Evolutionary conservation across 495 filamentous ascomycete species (phyloP).

Genomic region (Annulohypoxylon moriforme): DNA sequence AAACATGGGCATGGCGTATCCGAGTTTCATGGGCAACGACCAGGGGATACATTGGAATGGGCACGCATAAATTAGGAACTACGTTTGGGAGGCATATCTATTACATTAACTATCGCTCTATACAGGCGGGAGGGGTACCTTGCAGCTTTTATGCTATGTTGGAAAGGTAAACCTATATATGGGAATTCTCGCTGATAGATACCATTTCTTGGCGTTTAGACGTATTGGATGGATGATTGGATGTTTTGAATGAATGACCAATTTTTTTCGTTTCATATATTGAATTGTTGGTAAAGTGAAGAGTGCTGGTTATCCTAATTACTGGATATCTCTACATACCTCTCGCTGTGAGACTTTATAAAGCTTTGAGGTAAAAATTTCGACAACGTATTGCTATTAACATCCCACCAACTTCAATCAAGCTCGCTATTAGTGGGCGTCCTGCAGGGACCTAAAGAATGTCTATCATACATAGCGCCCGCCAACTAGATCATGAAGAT

Average conservation of each 20-base stretch:
- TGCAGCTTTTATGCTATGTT: conserved; percentile 12
- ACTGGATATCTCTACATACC: not conserved
- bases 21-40: conserved; percentile 35
- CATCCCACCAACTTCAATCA: not conserved
- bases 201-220: conserved; percentile 43
- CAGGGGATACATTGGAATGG: conserved; percentile 43
- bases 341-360: no score
- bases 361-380: no score
- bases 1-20: conserved; percentile 52
- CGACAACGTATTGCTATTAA: no score
- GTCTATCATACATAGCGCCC: not conserved
- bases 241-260: conserved; percentile 20
- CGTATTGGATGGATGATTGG: conserved; percentile 16
- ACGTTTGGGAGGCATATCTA: conserved; percentile 3
- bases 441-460: not conserved
- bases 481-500: not conserved
- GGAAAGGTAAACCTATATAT: conserved; percentile 36
- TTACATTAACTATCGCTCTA: conserved; percentile 14
- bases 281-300: not conserved
- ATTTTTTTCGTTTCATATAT: not conserved
- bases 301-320: not conserved
- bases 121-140: conserved; percentile 13
- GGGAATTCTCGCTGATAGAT: conserved; percentile 37
- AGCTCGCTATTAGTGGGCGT: not conserved
- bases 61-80: not conserved